These are phyloP conservation scores for Euryodendron excelsum DNA, from an alignment of 148 eudicot species.

Conservation along the genomic window DNA sequence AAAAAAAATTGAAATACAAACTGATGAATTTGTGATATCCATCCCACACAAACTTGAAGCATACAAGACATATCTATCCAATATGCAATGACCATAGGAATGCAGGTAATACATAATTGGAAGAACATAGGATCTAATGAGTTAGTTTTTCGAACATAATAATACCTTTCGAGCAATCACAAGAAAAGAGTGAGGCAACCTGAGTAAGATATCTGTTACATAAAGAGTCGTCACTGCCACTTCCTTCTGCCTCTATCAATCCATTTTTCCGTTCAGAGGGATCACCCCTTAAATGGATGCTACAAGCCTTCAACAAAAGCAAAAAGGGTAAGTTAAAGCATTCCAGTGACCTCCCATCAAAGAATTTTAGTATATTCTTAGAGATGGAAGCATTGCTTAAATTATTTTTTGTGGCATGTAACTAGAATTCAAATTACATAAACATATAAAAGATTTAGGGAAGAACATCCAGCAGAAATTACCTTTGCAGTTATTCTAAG, in stretches of 20 bases:
- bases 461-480: no score
- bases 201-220: slow-evolving; percentile 55
- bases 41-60: background rate
- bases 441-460: background rate
- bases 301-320: slow-evolving; percentile 58
- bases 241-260: slow-evolving; percentile 48
- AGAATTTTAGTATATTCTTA: background rate
- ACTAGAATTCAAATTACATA: background rate
- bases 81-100: background rate
- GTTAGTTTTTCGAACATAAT: slow-evolving; percentile 10
- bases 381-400: background rate
- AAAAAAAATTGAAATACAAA: background rate
- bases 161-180: slow-evolving; percentile 56
- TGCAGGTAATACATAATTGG: background rate
- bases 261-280: slow-evolving; percentile 44
- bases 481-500: no score
- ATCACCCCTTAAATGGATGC: slow-evolving; percentile 62
- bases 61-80: background rate
- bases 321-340: slow-evolving; percentile 6
- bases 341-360: background rate
- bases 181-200: slow-evolving; percentile 42
- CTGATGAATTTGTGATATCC: background rate
- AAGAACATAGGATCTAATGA: background rate
- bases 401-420: background rate
- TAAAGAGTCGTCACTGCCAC: slow-evolving; percentile 39